Evolutionary conservation across 2,329 filamentous ascomycete genomes (phyloP), one percentile per base, ranked within the genome.

Genomic region (Ophiocordyceps camponoti-floridani): DNA sequence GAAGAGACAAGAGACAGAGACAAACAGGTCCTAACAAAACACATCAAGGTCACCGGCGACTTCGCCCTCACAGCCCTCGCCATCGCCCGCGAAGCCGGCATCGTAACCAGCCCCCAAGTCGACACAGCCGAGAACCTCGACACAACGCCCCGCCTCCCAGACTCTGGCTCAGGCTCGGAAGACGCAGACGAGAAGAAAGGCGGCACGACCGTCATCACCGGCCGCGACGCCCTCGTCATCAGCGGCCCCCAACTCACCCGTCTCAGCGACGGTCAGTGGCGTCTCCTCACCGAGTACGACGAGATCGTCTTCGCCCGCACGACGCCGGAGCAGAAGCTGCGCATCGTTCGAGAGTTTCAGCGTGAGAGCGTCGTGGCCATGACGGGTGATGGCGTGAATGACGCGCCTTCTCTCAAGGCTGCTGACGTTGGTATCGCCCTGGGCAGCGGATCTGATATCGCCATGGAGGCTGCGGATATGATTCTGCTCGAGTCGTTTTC

Each of bases 311-410:
- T 87, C 55, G 78, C 82, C 1, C 69, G 81, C 12, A 87, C 82
- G 0, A 86, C 82, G 0, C 82, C 82, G 0, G 82, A 87, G 54
- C 82, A 87, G 56, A 88, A 88, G 56, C 71, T 87, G 7, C 76
- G 80, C 31, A 87, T 87, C 48, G 82, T 88, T n/a, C 73, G 74
- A 28, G 81, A 84, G 56, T 79, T 86, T 48, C 82, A 84, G 54
- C 60, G 67, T 9, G 67, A 72, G 55, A 81, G 51, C 59, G 79
- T 83, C 2, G 76, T 93, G 1, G 85, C 79, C 37, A 91, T 93
- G 75, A 84, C 88, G 2, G 86, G 85, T 35, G 85, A 93, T 52
- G 85, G 86, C 16, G 84, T 89, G 51, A 93, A 93, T 53, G 86
- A 94, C 55, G 82, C 84, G 0, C 84, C 85, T 0, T 85, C 85